These are phyloP conservation scores for Malassezia yamatoensis DNA, from an alignment of 1,284 basidiomycete species.

Conservation along the genomic window DNA sequence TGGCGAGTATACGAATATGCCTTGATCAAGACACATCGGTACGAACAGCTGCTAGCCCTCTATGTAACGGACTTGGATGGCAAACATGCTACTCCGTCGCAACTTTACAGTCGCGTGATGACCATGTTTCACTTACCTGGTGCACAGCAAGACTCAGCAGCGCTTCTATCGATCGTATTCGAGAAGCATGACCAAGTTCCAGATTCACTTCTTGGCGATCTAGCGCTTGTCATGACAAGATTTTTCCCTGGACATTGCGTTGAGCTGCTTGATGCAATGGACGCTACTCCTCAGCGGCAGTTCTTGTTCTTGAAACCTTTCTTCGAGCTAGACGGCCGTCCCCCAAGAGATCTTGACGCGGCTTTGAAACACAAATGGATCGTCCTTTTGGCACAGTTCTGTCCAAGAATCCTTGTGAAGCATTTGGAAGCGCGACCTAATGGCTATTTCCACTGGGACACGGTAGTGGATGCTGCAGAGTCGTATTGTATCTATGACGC, in stretches of 20 bases:
- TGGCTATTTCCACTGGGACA: slow-evolving; percentile 57
- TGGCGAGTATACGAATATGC: slow-evolving; percentile 75
- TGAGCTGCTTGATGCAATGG: slow-evolving; percentile 45
- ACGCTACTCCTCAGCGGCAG: slow-evolving; percentile 54
- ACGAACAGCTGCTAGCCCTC: slow-evolving; percentile 63
- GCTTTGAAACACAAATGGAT: slow-evolving; percentile 14
- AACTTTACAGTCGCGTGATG: slow-evolving; percentile 60
- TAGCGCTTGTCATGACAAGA: slow-evolving; percentile 63
- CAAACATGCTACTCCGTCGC: slow-evolving; percentile 32
- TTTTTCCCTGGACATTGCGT: slow-evolving; percentile 57
- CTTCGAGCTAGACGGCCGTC: slow-evolving; percentile 54
- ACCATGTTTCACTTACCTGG: slow-evolving; percentile 53
- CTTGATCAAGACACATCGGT: slow-evolving; percentile 65
- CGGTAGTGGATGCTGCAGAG: slow-evolving; percentile 61
- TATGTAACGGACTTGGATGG: slow-evolving; percentile 67
- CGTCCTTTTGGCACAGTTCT: slow-evolving; percentile 48
- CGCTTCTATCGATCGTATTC: slow-evolving; percentile 20
- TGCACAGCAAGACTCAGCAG: slow-evolving; percentile 45
- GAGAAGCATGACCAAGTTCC: slow-evolving; percentile 20
- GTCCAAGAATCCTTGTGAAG: slow-evolving; percentile 60
- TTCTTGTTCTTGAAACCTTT: slow-evolving; percentile 71
- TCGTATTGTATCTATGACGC: slow-evolving; percentile 61
- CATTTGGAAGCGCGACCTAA: slow-evolving; percentile 58
- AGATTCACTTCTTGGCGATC: slow-evolving; percentile 21
- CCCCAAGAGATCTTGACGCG: slow-evolving; percentile 37